Conservation (phyloP, 106 monocot genomes). For the Acanthochlamys bracteata region DNA sequence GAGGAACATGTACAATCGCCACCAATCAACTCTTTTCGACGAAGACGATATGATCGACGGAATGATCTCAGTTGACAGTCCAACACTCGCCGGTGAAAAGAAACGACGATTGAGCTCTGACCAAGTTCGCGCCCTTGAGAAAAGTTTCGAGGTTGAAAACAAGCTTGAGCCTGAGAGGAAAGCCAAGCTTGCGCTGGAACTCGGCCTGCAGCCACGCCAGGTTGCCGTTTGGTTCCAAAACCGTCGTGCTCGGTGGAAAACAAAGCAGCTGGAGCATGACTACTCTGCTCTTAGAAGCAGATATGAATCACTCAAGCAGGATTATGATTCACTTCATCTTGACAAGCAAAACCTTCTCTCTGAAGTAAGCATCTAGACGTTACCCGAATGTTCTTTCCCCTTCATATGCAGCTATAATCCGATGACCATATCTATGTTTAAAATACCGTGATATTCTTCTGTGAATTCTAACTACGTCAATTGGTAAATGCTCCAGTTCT, state of each 20-base stretch:
- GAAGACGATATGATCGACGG: too few relatives aligned
- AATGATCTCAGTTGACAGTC: too few relatives aligned
- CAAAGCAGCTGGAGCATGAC: slow-evolving; percentile 72
- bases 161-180: slow-evolving; percentile 72
- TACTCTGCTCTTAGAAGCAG: slow-evolving; percentile 35
- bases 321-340: slow-evolving; percentile 43
- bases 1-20: too few relatives aligned
- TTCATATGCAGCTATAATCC: too few relatives aligned
- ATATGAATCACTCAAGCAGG: slow-evolving; percentile 28
- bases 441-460: too few relatives aligned
- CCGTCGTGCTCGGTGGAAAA: slow-evolving; percentile 79
- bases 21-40: too few relatives aligned
- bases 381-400: too few relatives aligned
- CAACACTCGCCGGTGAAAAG: slow-evolving; percentile 28
- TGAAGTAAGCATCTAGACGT: slow-evolving; percentile 31
- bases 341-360: slow-evolving; percentile 41
- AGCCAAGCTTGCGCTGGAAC: slow-evolving; percentile 44
- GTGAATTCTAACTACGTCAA: too few relatives aligned
- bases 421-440: too few relatives aligned
- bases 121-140: slow-evolving; percentile 63
- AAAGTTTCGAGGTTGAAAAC: slow-evolving; percentile 63
- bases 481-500: too few relatives aligned
- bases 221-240: slow-evolving; percentile 92
- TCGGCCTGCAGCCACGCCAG: slow-evolving; percentile 70
- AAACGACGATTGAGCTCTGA: slow-evolving; percentile 56